A percentile compares a stretch with the other conserved stretches of the same genome.
Evolutionary conservation across 805 yeast species (phyloP).

Genomic region (Candida koratica): DNA sequence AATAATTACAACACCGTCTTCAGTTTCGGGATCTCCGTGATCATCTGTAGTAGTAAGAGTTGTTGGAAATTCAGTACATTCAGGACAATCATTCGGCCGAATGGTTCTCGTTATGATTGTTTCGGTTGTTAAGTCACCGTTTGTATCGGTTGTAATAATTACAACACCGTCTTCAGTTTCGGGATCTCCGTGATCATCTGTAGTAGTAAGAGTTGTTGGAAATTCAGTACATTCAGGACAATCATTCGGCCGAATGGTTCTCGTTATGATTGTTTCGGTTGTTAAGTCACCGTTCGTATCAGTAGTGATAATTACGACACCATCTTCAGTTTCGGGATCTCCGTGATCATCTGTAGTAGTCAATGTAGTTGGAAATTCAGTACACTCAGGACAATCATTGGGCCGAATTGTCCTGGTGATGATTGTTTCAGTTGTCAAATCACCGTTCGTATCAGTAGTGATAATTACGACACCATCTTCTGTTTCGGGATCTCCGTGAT

Average conservation of each 20-base stretch:
- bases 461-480: too few relatives aligned
- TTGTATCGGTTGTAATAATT: slow-evolving; percentile 14
- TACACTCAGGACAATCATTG: too few relatives aligned
- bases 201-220: slow-evolving; percentile 12
- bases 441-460: too few relatives aligned
- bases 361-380: too few relatives aligned
- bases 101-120: slow-evolving; percentile 1
- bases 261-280: too few relatives aligned
- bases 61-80: slow-evolving; percentile 13
- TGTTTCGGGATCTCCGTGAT: too few relatives aligned
- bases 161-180: slow-evolving; percentile 13
- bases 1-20: slow-evolving; percentile 12
- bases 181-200: slow-evolving; percentile 6
- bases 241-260: neutral
- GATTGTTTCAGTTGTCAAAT: too few relatives aligned
- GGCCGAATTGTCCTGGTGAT: too few relatives aligned
- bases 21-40: slow-evolving; percentile 10
- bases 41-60: slow-evolving; percentile 8
- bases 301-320: too few relatives aligned
- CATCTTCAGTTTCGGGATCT: too few relatives aligned
- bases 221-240: slow-evolving; percentile 12
- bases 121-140: slow-evolving; percentile 9
- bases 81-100: slow-evolving; percentile 5
- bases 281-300: too few relatives aligned
- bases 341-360: too few relatives aligned